Evolutionary conservation across 495 filamentous ascomycete species (phyloP).

Genomic region (Neurospora sp.): DNA sequence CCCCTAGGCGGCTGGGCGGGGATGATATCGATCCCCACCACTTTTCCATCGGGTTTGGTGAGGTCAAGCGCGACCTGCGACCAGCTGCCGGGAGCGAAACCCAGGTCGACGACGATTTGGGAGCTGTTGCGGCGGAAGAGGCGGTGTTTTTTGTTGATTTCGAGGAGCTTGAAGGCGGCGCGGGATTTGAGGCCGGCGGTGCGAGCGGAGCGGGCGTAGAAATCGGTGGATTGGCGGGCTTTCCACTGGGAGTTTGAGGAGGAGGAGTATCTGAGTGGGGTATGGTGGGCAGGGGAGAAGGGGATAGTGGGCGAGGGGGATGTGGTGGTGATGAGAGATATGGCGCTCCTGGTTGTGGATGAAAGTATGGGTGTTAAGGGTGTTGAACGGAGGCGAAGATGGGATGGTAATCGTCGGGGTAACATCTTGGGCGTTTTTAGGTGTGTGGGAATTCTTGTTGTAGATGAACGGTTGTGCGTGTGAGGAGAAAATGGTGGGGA

Average conservation of each 20-base stretch:
- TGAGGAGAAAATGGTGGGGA: not conserved
- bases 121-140: constrained; percentile 55
- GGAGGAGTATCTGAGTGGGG: too few relatives aligned
- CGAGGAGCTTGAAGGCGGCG: constrained; percentile 85
- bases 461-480: not conserved
- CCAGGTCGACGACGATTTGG: constrained; percentile 85
- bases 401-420: not conserved
- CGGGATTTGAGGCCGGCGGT: constrained; percentile 73
- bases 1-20: constrained; percentile 83
- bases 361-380: not conserved
- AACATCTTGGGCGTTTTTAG: not conserved
- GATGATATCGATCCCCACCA: constrained; percentile 88
- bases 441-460: not conserved
- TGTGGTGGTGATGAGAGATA: not conserved
- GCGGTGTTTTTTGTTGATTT: constrained; percentile 73
- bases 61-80: constrained; percentile 86
- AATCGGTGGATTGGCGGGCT: constrained; percentile 61
- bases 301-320: too few relatives aligned
- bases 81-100: constrained; percentile 91
- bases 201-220: constrained; percentile 58
- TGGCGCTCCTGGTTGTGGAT: not conserved
- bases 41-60: constrained; percentile 63
- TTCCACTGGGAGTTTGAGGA: constrained; percentile 79
- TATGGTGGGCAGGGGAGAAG: too few relatives aligned
- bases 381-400: not conserved